These are phyloP conservation scores for Acidomyces sp. DNA, from an alignment of 495 filamentous ascomycete genomes.

Conservation along the genomic window DNA sequence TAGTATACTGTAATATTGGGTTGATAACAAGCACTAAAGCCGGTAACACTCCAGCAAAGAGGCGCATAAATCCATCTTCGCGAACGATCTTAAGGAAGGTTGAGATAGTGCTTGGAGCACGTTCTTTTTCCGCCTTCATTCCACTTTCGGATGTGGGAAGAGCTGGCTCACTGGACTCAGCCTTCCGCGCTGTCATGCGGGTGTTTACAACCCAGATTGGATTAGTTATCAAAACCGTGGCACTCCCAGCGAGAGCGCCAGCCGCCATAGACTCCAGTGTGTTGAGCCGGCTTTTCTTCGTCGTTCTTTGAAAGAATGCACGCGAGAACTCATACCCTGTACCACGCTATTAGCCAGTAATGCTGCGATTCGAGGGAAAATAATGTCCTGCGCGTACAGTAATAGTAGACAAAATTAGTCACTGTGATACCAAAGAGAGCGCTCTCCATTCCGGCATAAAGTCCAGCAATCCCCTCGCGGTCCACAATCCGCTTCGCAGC, in stretches of 20 bases:
- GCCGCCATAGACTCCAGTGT: constrained; percentile 86
- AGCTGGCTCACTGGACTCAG: constrained; percentile 39
- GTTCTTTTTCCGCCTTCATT: constrained; percentile 13
- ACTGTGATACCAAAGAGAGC: constrained; percentile 95
- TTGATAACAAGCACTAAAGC: constrained; percentile 92
- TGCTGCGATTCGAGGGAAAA: no score
- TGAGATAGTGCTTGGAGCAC: constrained; percentile 54
- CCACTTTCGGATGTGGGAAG: constrained; percentile 33
- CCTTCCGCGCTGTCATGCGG: constrained; percentile 82
- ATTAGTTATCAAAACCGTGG: constrained; percentile 90
- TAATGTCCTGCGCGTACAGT: constrained; percentile 47
- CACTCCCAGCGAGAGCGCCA: constrained; percentile 85
- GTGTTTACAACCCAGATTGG: constrained; percentile 99
- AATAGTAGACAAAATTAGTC: constrained; percentile 99
- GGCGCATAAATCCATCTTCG: constrained; percentile 65
- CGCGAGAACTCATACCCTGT: constrained; percentile 91
- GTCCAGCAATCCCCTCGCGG: constrained; percentile 73
- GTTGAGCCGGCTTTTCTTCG: constrained; percentile 63
- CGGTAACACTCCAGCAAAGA: constrained; percentile 87
- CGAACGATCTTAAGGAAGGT: constrained; percentile 64
- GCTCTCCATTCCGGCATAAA: constrained; percentile 79
- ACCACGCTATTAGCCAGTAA: not conserved
- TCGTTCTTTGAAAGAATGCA: constrained; percentile 72
- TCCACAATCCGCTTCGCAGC: constrained; percentile 78
- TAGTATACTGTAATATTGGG: constrained; percentile 95